These are phyloP conservation scores for Xylaria castorea DNA, from an alignment of 495 filamentous ascomycete species.

Conservation along the genomic window DNA sequence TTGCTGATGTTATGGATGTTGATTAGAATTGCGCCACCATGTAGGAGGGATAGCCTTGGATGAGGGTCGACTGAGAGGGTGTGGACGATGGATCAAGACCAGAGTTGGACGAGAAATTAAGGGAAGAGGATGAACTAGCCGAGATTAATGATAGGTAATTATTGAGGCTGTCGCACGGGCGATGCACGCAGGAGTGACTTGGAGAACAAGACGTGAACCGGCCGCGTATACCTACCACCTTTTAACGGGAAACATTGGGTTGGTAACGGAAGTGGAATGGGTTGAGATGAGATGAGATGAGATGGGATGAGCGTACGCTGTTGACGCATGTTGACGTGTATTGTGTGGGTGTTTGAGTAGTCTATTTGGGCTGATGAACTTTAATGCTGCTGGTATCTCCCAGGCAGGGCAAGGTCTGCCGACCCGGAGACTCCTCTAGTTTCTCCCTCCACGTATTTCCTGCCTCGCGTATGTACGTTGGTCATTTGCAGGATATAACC, in stretches of 20 bases:
- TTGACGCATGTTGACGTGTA: neutral
- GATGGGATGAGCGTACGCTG: too few relatives aligned
- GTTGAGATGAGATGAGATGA: constrained; percentile 3
- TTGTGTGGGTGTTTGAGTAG: neutral
- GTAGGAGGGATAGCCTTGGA: neutral
- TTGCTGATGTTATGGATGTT: neutral
- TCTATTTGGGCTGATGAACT: neutral
- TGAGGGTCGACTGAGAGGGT: neutral
- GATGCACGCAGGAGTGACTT: neutral
- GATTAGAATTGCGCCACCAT: neutral
- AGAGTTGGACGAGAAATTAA: neutral
- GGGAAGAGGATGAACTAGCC: neutral
- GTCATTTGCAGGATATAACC: neutral
- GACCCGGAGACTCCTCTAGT: neutral
- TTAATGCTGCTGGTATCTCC: neutral
- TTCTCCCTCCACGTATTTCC: too few relatives aligned
- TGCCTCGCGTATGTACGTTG: too few relatives aligned
- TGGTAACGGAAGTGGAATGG: neutral
- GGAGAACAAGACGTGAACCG: neutral
- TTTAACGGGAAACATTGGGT: neutral
- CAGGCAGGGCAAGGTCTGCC: neutral
- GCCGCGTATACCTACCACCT: neutral
- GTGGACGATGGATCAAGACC: neutral
- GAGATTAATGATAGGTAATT: too few relatives aligned
- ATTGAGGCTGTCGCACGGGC: neutral